A percentile compares a stretch with the other conserved stretches of the same genome.
Evolutionary conservation across 495 filamentous ascomycete genomes (phyloP).

Genomic region (Tuber microsphaerosporum): DNA sequence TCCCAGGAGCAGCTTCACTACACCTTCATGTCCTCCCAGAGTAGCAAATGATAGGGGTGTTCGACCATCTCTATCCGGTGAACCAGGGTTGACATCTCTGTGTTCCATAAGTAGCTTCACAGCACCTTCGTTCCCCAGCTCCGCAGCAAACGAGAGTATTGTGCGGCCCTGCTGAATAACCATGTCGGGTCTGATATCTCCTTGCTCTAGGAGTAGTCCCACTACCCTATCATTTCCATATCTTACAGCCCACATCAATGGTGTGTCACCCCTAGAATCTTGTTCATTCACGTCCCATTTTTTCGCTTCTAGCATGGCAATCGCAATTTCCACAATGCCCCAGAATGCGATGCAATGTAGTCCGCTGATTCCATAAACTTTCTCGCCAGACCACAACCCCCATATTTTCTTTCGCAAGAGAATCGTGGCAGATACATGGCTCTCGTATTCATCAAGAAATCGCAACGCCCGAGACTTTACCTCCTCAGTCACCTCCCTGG

Average conservation of each 20-base stretch:
- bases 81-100: too few relatives aligned
- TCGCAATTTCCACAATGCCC: background rate
- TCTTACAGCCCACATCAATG: too few relatives aligned
- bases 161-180: background rate
- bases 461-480: background rate
- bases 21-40: too few relatives aligned
- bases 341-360: background rate
- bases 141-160: background rate
- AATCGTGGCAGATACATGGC: background rate
- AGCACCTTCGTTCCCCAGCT: background rate
- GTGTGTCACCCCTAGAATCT: too few relatives aligned
- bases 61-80: background rate
- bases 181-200: background rate
- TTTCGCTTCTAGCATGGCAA: too few relatives aligned
- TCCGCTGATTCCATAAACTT: background rate
- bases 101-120: too few relatives aligned
- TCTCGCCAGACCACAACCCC: accelerated
- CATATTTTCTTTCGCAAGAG: background rate
- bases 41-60: background rate
- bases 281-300: too few relatives aligned
- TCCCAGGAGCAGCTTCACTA: too few relatives aligned
- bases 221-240: background rate
- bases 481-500: background rate
- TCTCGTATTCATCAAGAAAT: too few relatives aligned
- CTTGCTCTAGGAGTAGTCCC: background rate